Base-by-base conservation (phyloP, 2,329 filamentous ascomycete species). In the Rhinocladiella mackenziei region DNA sequence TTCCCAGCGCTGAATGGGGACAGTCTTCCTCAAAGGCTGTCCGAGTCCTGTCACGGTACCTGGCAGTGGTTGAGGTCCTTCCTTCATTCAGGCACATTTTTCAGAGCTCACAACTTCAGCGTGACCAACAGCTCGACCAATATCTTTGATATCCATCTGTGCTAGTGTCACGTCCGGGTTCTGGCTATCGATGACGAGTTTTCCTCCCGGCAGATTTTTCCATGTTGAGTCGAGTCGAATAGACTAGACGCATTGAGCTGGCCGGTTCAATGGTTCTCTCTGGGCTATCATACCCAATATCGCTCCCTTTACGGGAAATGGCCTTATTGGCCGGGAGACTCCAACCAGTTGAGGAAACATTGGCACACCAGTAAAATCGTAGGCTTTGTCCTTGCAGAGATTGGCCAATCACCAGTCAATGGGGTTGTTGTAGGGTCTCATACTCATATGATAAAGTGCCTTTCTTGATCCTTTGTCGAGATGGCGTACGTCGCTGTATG, bases 401-500 rank as follows among this genome's bases (percentile, higher is more conserved):
- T 45, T 28, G 28, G 36, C 37, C 10, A 45, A 39, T 3, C 51
- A 49, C 48, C 45, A 51, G 32, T 54, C 51, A 10, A 52, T 23
- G 4, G 49, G 46, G 7, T 26, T 40, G 17, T 54, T 50, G 40
- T 48, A 51, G 4, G 51, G 49, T 11, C 32, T 22, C 51, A 54
- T 54, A 20, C 45, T 50, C 42, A 54, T 45, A 20, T 50, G 34
- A 29, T 52, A 54, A 10, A 56, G 47, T 13, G 43, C 40, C 18
- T 55, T 55, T 3, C 47, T 41, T 13, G 54, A 52, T 52, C 54
- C 32, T 36, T 39, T 32, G 49, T 50, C 7, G 46, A 49, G 31
- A 56, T 50, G 39, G 54, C 54, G 25, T 56, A 56, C 2, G 36
- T 42, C 4, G 53, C 48, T 18, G 51, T 53, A 39, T 52, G 33